Evolutionary conservation across 148 eudicot genomes (phyloP).

Genomic region (Rheum nobile): DNA sequence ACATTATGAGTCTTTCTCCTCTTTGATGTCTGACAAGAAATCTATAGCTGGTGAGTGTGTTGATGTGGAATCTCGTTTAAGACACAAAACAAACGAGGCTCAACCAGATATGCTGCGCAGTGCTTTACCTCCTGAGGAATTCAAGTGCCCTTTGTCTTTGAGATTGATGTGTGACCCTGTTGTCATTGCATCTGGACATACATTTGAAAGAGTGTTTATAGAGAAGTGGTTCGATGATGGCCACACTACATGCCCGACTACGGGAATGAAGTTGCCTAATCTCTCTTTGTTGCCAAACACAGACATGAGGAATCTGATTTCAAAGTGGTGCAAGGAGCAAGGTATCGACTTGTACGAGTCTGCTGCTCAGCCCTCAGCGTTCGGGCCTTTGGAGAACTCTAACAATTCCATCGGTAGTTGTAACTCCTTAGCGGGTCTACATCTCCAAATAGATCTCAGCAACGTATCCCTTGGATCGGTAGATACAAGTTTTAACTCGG

Average conservation of each 20-base stretch:
- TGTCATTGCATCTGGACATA: slow-evolving; percentile 68
- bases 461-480: slow-evolving; percentile 46
- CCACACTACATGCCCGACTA: slow-evolving; percentile 61
- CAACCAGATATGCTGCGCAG: slow-evolving; percentile 16
- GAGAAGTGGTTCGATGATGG: slow-evolving; percentile 86
- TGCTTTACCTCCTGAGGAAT: slow-evolving; percentile 48
- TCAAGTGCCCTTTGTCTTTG: slow-evolving; percentile 55
- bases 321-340: slow-evolving; percentile 43
- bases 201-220: slow-evolving; percentile 67
- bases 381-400: slow-evolving; percentile 40
- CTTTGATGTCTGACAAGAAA: slow-evolving; percentile 14
- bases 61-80: slow-evolving; percentile 14
- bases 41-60: slow-evolving; percentile 4
- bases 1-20: slow-evolving; percentile 12
- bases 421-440: slow-evolving; percentile 55
- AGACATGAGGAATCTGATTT: slow-evolving; percentile 41
- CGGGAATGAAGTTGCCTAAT: slow-evolving; percentile 34
- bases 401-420: slow-evolving; percentile 47
- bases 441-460: slow-evolving; percentile 51
- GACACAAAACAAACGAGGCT: slow-evolving; percentile 12
- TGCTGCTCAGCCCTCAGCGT: slow-evolving; percentile 13
- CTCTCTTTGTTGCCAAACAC: slow-evolving; percentile 47
- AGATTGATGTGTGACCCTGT: slow-evolving; percentile 81
- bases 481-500: slow-evolving; percentile 29
- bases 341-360: slow-evolving; percentile 28